Evolutionary conservation across 2,329 filamentous ascomycete genomes (phyloP), one percentile per base, ranked within the genome.

Genomic region (Pseudonectria buxi): DNA sequence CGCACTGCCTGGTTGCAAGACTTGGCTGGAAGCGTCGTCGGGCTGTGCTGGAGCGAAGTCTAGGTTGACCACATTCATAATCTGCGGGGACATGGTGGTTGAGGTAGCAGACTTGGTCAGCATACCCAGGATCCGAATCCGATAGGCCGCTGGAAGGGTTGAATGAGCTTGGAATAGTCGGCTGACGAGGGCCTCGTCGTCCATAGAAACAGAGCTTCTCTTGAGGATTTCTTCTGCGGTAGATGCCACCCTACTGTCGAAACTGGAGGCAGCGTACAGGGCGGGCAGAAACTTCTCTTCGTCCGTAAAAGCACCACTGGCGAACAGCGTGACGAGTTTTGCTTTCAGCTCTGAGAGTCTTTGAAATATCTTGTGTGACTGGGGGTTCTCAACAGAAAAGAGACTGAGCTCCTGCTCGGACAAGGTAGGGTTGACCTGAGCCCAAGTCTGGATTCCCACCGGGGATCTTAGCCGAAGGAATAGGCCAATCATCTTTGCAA

Each of bases 141-240:
- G 80, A 28, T 95, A 75, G 2, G 83, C 73, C 3, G 80, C 72
- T n/a, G 80, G 79, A 0, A 81, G 68, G n/a, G 72, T 76, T 28
- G 81, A 78, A 55, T 95, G 94, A 2, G 88, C 71, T 4, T 71
- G 62, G 49, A 88, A 89, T 3, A 96, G 66, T 12, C 72, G 67
- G 37, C 73, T 64, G 3, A 94, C 69, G 2, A 88, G 60, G 1
- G 57, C 48, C 9, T 67, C 51, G 42, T 86, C 74, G 56, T 96
- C 90, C 16, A 95, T 65, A 7, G 84, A 78, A 7, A 85, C 74
- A 2, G 77, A 73, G 22, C 77, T 83, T 45, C 89, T 74, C 61
- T 95, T 98, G 45, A 96, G 62, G 32, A 94, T 76, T 50, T 95
- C 88, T 37, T 95, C 87, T 0, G 86, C 90, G n/a, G 86, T 67